A percentile compares a stretch with the other conserved stretches of the same genome.
Conservation (phyloP, 2,329 filamentous ascomycete species). For the Aspergillus sp. region DNA sequence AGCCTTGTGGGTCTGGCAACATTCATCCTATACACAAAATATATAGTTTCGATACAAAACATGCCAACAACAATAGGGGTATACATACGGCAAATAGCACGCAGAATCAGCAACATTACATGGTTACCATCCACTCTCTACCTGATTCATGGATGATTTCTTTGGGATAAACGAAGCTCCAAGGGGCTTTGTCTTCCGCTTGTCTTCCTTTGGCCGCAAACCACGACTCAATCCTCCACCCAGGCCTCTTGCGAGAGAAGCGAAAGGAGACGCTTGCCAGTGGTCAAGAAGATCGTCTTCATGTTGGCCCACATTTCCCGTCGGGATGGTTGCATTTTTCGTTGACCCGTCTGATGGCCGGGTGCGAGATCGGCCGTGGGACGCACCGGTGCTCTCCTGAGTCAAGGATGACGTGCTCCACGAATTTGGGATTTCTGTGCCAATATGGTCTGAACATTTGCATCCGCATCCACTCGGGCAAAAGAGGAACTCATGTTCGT, state of each 20-base stretch:
- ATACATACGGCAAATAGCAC: conserved; percentile 3
- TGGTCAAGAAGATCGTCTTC: conserved; percentile 33
- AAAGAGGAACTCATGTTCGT: conserved; percentile 22
- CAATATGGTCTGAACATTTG: conserved; percentile 40
- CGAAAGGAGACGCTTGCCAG: conserved; percentile 39
- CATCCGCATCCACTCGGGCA: conserved; percentile 52
- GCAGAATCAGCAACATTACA: neutral
- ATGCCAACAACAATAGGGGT: conserved; percentile 4
- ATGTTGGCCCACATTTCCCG: conserved; percentile 23
- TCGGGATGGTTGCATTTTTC: conserved; percentile 11
- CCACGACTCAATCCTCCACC: conserved; percentile 44
- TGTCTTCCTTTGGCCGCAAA: conserved; percentile 32
- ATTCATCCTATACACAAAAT: neutral
- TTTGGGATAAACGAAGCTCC: conserved; percentile 20
- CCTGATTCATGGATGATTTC: conserved; percentile 24
- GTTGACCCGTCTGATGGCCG: conserved; percentile 14
- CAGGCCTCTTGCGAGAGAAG: conserved; percentile 41
- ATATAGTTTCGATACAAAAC: neutral
- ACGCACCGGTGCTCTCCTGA: conserved; percentile 10
- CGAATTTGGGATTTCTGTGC: conserved; percentile 33
- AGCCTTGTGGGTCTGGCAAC: neutral
- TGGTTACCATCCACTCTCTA: conserved; percentile 16
- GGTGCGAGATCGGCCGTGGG: conserved; percentile 16
- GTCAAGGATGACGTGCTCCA: conserved; percentile 18
- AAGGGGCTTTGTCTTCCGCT: conserved; percentile 22